Evolutionary conservation across 306 rosid species (phyloP), one percentile per base, ranked within the genome.

Genomic region (Trifolium pratense): DNA sequence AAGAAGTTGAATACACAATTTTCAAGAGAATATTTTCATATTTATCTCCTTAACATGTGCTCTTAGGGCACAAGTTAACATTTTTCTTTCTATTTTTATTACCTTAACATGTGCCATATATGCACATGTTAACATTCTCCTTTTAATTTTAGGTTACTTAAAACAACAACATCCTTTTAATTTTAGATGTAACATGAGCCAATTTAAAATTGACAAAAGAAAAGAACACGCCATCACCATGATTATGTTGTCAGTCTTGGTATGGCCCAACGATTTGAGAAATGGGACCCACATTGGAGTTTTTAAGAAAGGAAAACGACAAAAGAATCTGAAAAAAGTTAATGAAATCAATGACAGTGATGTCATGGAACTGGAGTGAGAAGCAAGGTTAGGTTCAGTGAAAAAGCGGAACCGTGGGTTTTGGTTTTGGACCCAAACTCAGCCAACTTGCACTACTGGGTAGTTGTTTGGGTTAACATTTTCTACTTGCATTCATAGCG

Each of bases 361-460:
- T 84, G 85, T 82, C 75, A 76, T 43, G 15, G 34, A 12, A 39
- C 23, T 72, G 71, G 76, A 80, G 79, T 80, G 82, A 73, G 79
- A 82, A 79, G 82, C 78, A 84, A 82, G 87, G 85, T 60, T 77
- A 82, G 87, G 85, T 60, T 77, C 14, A 53, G 80, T 86, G 84
- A 34, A 74, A 82, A 84, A 76, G 88, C n/a, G 85, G 89, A 79
- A 84, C 93, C 88, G 79, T 75, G 83, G 89, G 86, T 78, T 68
- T 57, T 67, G 87, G 87, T 78, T 75, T 56, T 46, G 76, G 74
- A 46, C 68, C 68, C 29, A 66, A 31, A 26, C 45, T 52, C 53
- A 45, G 61, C 63, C 43, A 79, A 65, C 66, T 32, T 34, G 75
- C 17, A 36, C 68, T 77, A 76, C 64, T 8, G 14, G 62, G 8